A percentile compares a stretch with the other conserved stretches of the same genome.
phyloP scores from a whole-genome alignment of 768 basidiomycete species.

The Gymnopilus junonius region DNA sequence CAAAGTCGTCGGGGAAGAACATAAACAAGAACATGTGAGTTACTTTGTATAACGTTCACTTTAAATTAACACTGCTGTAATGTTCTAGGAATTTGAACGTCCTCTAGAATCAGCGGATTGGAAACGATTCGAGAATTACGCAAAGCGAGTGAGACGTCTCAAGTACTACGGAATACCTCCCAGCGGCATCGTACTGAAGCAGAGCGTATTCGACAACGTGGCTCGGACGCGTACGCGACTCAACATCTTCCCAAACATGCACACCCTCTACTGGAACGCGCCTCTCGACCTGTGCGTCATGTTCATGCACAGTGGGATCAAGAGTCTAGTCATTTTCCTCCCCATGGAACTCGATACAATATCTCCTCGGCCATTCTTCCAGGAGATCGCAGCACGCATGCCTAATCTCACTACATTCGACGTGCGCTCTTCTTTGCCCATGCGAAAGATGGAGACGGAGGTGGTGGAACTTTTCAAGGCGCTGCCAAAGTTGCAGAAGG shows the following conservation, averaged over 20 bases:
- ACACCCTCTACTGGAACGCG: conserved; percentile 52
- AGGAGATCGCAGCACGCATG: conserved; percentile 36
- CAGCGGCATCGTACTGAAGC: conserved; percentile 9
- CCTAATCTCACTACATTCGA: conserved; percentile 53
- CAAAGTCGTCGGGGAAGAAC: conserved; percentile 6
- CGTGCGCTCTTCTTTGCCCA: conserved; percentile 46
- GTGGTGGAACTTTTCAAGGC: conserved; percentile 42
- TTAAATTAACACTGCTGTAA: background rate
- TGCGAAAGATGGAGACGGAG: conserved; percentile 35
- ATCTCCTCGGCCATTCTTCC: background rate
- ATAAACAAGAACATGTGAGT: conserved; percentile 31
- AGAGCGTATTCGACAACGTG: conserved; percentile 54
- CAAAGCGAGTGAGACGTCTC: conserved; percentile 48
- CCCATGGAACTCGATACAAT: background rate
- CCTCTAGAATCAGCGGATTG: conserved; percentile 54
- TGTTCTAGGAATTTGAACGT: conserved; percentile 42
- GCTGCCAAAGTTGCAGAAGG: conserved; percentile 48
- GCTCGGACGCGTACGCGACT: conserved; percentile 57
- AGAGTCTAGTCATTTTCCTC: conserved; percentile 30
- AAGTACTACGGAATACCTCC: conserved; percentile 22
- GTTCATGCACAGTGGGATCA: conserved; percentile 63
- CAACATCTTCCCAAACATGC: conserved; percentile 59
- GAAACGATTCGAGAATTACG: conserved; percentile 58
- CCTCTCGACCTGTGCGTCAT: conserved; percentile 40
- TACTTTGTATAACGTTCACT: background rate